These are phyloP conservation scores for Neurospora tetraspora DNA, from an alignment of 495 filamentous ascomycete genomes.

Conservation along the genomic window DNA sequence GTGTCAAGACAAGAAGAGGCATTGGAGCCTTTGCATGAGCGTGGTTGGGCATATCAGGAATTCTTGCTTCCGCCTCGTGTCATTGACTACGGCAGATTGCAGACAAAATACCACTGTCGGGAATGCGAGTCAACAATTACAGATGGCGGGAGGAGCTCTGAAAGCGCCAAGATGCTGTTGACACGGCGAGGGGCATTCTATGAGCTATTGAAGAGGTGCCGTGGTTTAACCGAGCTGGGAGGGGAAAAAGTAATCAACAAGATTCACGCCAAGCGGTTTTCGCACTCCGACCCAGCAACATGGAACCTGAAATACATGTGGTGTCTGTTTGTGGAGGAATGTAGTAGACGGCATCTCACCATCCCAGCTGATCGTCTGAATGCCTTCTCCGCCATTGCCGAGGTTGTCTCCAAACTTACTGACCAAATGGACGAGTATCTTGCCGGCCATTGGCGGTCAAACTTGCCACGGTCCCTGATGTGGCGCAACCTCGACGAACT, in stretches of 20 bases:
- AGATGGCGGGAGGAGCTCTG: background rate
- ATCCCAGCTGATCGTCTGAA: background rate
- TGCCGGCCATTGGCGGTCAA: background rate
- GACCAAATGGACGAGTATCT: background rate
- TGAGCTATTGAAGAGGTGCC: background rate
- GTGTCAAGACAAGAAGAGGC: background rate
- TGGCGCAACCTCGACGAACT: background rate
- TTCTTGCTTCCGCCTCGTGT: background rate
- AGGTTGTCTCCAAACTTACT: constrained; percentile 3
- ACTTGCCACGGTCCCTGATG: background rate
- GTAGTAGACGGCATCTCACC: background rate
- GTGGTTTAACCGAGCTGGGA: background rate
- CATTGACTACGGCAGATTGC: background rate
- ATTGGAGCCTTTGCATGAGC: background rate
- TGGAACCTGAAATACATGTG: background rate
- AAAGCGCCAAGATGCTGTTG: background rate
- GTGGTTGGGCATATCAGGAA: background rate
- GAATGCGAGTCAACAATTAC: background rate
- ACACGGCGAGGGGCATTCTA: background rate
- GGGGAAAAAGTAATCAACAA: background rate
- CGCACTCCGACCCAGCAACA: background rate
- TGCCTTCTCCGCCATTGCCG: background rate
- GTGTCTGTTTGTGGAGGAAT: background rate
- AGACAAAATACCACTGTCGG: background rate
- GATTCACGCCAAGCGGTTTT: background rate